Conservation (phyloP, 192 early-diverging fungal genomes). For the Globomyces pollinis-pini region DNA sequence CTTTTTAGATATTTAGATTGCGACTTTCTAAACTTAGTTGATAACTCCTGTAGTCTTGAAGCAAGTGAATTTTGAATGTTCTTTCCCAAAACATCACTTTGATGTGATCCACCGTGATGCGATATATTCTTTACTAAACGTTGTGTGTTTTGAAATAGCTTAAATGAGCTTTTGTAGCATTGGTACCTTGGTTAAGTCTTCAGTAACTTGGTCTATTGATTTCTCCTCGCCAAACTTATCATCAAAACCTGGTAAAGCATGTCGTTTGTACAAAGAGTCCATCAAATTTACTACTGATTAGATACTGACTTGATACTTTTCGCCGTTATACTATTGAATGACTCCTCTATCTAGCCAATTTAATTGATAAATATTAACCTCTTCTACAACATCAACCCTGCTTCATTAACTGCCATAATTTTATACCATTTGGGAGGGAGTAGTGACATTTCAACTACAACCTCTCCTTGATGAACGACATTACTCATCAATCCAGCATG, state of each 20-base stretch:
- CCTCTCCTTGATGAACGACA: slow-evolving; percentile 57
- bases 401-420: not conserved
- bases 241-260: slow-evolving; percentile 89
- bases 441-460: slow-evolving; percentile 80
- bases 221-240: slow-evolving; percentile 59
- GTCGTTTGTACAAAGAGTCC: slow-evolving; percentile 76
- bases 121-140: slow-evolving; percentile 70
- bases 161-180: not conserved
- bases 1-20: slow-evolving; percentile 86
- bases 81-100: slow-evolving; percentile 59
- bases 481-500: slow-evolving; percentile 41
- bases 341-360: slow-evolving; percentile 51
- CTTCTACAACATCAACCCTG: slow-evolving; percentile 89
- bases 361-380: slow-evolving; percentile 59
- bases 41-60: slow-evolving; percentile 79
- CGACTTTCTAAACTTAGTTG: slow-evolving; percentile 71
- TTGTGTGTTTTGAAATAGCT: slow-evolving; percentile 80
- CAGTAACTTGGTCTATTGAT: slow-evolving; percentile 74
- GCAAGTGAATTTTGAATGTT: slow-evolving; percentile 91
- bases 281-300: slow-evolving; percentile 61
- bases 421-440: slow-evolving; percentile 83
- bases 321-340: slow-evolving; percentile 56
- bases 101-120: slow-evolving; percentile 20
- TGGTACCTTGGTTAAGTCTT: slow-evolving; percentile 71
- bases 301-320: slow-evolving; percentile 19